Evolutionary conservation across 78 protist genomes (phyloP), one percentile per base, ranked within the genome.

Genomic region (Salpingoeca rosetta): DNA sequence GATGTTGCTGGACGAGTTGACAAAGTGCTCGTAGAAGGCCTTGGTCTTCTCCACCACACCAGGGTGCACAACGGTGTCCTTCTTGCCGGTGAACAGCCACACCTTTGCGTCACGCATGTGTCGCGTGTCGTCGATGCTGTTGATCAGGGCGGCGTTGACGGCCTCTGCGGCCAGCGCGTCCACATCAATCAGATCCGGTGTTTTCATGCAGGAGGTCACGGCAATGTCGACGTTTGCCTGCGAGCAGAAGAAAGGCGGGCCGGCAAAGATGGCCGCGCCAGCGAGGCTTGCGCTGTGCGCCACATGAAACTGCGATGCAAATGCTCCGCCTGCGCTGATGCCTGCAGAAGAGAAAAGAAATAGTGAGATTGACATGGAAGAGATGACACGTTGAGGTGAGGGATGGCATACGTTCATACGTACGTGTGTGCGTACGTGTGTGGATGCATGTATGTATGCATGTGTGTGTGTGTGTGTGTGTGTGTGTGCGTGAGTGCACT

Each of bases 21-120:
- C 40, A 25, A 76, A 88, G 25, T 86, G 38, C 36, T 44, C n/a
- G 57, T 90, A 90, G 57, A 83, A 87, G n/a, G 57, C 88, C 17
- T 73, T 80, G 3, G 87, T 76, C 42, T 90, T 85, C n/a, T 77
- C 37, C 56, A 89, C 83, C 40, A 86, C 89, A 36, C 92, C 92
- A 24, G 39, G 90, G 1, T 39, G 65, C 0, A 92, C 94, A 0
- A 92, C 90, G 2, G 89, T 87, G 75, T 89, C 94, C n/a, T 88
- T 82, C 25, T 43, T n/a, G 25, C 92, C 92, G 45, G 88, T 76
- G 86, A 76, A 92, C 11, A 92, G 38, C 88, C 86, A 89, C 74
- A 92, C 90, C 45, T 56, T 72, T n/a, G 73, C 76, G 41, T 87
- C 75, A 41, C 65, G 51, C 87, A 92, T n/a, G 85, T 90, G 76